Base-by-base conservation (phyloP, 2,329 filamentous ascomycete genomes). In the Mariannaea elegans region DNA sequence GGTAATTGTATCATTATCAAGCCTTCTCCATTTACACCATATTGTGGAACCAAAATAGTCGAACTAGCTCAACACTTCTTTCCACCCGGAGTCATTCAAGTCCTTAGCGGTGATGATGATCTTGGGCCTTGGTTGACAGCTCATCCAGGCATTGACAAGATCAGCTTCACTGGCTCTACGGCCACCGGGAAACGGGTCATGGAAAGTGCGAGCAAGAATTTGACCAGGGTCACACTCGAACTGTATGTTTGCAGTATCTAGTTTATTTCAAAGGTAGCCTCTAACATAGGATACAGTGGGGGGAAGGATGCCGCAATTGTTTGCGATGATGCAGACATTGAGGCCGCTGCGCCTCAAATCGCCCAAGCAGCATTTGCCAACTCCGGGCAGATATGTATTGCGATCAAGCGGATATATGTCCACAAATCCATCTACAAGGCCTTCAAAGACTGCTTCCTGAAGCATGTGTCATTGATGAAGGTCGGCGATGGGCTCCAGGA, bases 131-230 rank as follows among this genome's bases (percentile, higher is more conserved):
- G 78, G 77, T 73, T 89, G 59, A 86, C 83, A 0, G 70, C 68
- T 12, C 86, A 89, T 68, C 82, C 84, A 0, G 82, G 78, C 23
- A 81, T 89, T 55, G 79, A 82, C 62, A 89, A 87, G 78, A 83
- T 89, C 74, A 80, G 77, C 67, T 90, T 90, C 74, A 89, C 87
- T 0, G 86, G 87, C 6, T 87, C 84, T 14, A 84, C 79, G 32
- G 77, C 78, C 0, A 87, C 84, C 0, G 87, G 16, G n/a, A 88
- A 87, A 76, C 82, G 80, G 71, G 82, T 89, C 63, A 83, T 86
- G 79, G 78, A 78, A 59, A 80, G 77, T 13, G 80, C 79, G 55
- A 76, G 81, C 29, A 78, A 80, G 68, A 84, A 81, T 0, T 73
- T 89, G 55, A 88, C 88, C 78, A 78, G 85, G 9, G 47, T 58